Base-by-base conservation (phyloP, 139 green algal species). In the Chloropicon primus region DNA sequence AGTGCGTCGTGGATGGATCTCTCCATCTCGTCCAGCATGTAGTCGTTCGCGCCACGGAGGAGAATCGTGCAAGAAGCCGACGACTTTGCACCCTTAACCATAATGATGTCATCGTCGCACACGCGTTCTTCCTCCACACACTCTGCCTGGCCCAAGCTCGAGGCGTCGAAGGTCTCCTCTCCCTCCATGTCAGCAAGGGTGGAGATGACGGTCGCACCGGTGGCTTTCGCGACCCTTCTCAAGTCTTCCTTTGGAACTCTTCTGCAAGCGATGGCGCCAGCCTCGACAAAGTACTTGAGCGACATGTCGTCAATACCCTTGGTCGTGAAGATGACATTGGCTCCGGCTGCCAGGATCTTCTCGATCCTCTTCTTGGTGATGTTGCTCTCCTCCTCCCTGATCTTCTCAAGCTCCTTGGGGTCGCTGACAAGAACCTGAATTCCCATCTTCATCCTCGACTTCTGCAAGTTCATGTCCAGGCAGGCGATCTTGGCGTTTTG, bases 201-300 rank as follows among this genome's bases (percentile, higher is more conserved):
- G 41, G 41, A 62, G 0, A 90, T 80, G 71, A 98, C 85, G 24
- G 79, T 88, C 21, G 89, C 95, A 25, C 94, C 95, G 0, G 93
- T 98, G 23, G 93, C 89, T 83, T 92, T 92, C 71, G 94, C 94
- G 72, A 98, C 90, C 53, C 95, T 89, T 80, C 92, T 90, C 54
- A 99, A 79, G 84, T 99, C 95, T 26, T 98, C 94, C 83, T 97
- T 98, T 29, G 91, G 89, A 25, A 99, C 95, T 2, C 95, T 80
- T 5, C 95, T 84, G 74, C 87, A 93, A 25, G 91, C 94, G 54
- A 98, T 94, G 24, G 85, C 89, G 5, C 93, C 92, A 21, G 93
- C 92, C 87, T 99, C 95, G 73, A 99, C 95, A 87, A 99, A 98
- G 85, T 99, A 98, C 82, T 99, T 99, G 75, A 98, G 89, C 5